Conservation (phyloP, 2,329 filamentous ascomycete genomes). For the Trichoderma gracile region DNA sequence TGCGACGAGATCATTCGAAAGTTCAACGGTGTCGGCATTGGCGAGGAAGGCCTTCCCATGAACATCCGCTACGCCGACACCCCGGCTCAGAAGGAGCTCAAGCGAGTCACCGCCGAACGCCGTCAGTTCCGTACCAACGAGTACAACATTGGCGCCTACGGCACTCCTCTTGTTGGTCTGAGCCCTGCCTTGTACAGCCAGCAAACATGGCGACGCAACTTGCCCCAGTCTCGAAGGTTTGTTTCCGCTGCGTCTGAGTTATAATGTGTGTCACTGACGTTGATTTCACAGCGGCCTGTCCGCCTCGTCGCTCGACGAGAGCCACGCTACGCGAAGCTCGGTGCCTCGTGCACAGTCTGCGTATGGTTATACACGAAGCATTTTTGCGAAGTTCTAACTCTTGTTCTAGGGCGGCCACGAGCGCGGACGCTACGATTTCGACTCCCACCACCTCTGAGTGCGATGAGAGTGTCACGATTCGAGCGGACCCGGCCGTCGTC, state of each 20-base stretch:
- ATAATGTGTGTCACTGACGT: conserved; percentile 16
- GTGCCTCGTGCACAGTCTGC: conserved; percentile 40
- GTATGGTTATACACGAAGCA: conserved; percentile 38
- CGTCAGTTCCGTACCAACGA: conserved; percentile 95
- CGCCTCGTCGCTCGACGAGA: conserved; percentile 36
- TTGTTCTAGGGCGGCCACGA: conserved; percentile 40
- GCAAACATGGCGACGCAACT: conserved; percentile 41
- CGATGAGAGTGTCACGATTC: conserved; percentile 57
- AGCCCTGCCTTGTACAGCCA: conserved; percentile 43
- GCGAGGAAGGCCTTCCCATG: conserved; percentile 77
- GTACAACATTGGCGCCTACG: conserved; percentile 77
- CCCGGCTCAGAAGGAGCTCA: conserved; percentile 92
- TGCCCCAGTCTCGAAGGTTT: conserved; percentile 38
- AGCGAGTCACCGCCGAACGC: conserved; percentile 91
- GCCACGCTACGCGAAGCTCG: conserved; percentile 35
- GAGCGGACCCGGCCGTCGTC: conserved; percentile 50
- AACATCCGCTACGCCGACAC: conserved; percentile 98
- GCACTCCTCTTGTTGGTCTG: conserved; percentile 61
- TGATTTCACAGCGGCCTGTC: conserved; percentile 31
- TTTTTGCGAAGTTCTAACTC: conserved; percentile 39
- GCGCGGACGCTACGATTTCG: conserved; percentile 42
- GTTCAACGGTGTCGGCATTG: conserved; percentile 78
- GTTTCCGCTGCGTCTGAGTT: conserved; percentile 9
- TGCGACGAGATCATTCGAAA: conserved; percentile 86
- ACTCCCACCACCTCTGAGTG: conserved; percentile 50